These are phyloP conservation scores for Trametes villosa DNA, from an alignment of 768 basidiomycete species.

Conservation along the genomic window DNA sequence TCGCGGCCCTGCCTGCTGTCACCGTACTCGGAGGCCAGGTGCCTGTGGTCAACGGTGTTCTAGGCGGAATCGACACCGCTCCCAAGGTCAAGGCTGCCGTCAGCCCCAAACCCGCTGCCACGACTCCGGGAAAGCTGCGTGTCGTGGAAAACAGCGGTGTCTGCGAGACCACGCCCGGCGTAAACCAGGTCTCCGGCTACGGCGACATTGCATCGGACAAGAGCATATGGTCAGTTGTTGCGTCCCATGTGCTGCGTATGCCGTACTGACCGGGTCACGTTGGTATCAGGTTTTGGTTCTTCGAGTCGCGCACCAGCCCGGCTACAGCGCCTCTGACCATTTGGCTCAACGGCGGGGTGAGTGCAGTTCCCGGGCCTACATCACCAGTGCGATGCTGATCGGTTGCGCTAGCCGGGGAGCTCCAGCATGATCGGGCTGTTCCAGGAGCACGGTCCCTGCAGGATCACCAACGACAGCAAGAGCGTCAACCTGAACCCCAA, in stretches of 20 bases:
- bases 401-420: conserved; percentile 45
- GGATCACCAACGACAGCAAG: conserved; percentile 56
- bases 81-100: conserved; percentile 19
- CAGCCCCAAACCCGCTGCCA: conserved; percentile 17
- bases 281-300: conserved; percentile 65
- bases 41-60: conserved; percentile 52
- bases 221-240: conserved; percentile 56
- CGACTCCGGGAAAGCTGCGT: conserved; percentile 53
- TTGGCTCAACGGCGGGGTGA: conserved; percentile 64
- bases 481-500: conserved; percentile 53
- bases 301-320: conserved; percentile 61
- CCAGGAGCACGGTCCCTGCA: conserved; percentile 46
- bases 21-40: conserved; percentile 43
- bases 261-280: conserved; percentile 1
- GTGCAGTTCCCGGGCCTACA: no score
- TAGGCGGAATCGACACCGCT: conserved; percentile 47
- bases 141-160: conserved; percentile 64
- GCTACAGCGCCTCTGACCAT: conserved; percentile 63
- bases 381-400: no score
- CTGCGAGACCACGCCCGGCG: conserved; percentile 67
- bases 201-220: conserved; percentile 59
- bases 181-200: conserved; percentile 66
- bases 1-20: conserved; percentile 23
- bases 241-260: background rate
- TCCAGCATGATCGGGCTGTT: conserved; percentile 44